These are phyloP conservation scores for Candida anutae DNA, from an alignment of 1,139 yeast species.

Conservation along the genomic window DNA sequence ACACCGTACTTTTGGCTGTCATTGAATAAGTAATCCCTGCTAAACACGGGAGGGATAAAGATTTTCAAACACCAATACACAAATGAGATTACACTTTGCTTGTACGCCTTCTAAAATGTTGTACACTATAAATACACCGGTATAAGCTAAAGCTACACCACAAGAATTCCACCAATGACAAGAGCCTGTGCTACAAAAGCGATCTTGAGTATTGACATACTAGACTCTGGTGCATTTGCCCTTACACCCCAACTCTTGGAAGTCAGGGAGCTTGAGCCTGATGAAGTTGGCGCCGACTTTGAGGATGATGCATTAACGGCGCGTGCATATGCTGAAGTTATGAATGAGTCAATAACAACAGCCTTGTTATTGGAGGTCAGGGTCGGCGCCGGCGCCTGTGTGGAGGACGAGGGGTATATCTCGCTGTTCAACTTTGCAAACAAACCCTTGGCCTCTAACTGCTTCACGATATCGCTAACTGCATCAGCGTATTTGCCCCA, in stretches of 20 bases:
- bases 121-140: background rate
- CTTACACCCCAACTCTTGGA: constrained; percentile 9
- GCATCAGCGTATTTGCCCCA: constrained; percentile 27
- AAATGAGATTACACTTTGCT: too few species aligned
- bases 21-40: too few species aligned
- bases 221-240: too few species aligned
- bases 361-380: constrained; percentile 5
- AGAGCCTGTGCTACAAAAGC: constrained; percentile 13
- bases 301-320: constrained; percentile 5
- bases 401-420: constrained; percentile 19
- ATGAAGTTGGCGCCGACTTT: constrained; percentile 7
- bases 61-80: too few species aligned
- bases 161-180: constrained; percentile 16
- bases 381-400: too few species aligned
- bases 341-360: constrained; percentile 4
- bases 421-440: constrained; percentile 32
- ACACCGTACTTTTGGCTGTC: too few species aligned
- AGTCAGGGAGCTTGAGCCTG: constrained; percentile 4
- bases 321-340: constrained; percentile 4
- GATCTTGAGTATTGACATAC: too few species aligned
- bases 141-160: constrained; percentile 3
- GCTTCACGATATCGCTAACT: constrained; percentile 20
- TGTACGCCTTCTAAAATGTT: too few species aligned
- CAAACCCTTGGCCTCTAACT: constrained; percentile 32
- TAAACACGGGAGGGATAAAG: too few species aligned